Conservation (phyloP, 352 stramenopile species). For the Globisporangium parvum region DNA sequence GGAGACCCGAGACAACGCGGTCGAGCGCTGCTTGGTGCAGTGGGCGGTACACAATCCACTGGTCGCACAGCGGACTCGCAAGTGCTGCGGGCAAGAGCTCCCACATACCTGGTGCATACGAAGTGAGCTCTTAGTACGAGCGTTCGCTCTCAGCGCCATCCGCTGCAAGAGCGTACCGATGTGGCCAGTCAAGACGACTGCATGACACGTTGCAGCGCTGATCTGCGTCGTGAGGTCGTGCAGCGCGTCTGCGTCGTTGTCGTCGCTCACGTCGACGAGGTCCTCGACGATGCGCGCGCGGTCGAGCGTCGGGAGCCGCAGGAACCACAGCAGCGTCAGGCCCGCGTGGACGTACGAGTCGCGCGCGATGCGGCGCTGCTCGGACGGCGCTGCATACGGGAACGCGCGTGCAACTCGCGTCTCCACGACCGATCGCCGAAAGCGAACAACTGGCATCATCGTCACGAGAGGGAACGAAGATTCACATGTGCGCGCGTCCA, state of each 20-base stretch:
- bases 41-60: conserved; percentile 59
- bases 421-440: conserved; percentile 32
- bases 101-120: conserved; percentile 30
- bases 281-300: conserved; percentile 9
- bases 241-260: conserved; percentile 3
- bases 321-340: conserved; percentile 47
- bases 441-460: conserved; percentile 30
- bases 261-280: conserved; percentile 11
- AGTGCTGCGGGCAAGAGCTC: conserved; percentile 42
- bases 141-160: not conserved
- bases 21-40: conserved; percentile 38
- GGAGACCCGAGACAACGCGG: conserved; percentile 29
- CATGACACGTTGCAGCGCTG: conserved; percentile 7
- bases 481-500: conserved; percentile 3
- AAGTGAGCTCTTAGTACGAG: not conserved
- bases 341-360: conserved; percentile 26
- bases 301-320: conserved; percentile 25
- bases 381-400: conserved; percentile 5
- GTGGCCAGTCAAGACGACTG: conserved; percentile 42
- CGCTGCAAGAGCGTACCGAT: conserved; percentile 18
- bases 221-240: not conserved
- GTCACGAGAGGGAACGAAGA: not conserved
- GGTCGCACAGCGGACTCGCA: conserved; percentile 21
- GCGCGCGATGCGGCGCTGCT: conserved; percentile 19
- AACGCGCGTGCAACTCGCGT: conserved; percentile 26